phyloP scores from a whole-genome alignment of 1,139 yeast species.

The Saccharomyces hybrid region DNA sequence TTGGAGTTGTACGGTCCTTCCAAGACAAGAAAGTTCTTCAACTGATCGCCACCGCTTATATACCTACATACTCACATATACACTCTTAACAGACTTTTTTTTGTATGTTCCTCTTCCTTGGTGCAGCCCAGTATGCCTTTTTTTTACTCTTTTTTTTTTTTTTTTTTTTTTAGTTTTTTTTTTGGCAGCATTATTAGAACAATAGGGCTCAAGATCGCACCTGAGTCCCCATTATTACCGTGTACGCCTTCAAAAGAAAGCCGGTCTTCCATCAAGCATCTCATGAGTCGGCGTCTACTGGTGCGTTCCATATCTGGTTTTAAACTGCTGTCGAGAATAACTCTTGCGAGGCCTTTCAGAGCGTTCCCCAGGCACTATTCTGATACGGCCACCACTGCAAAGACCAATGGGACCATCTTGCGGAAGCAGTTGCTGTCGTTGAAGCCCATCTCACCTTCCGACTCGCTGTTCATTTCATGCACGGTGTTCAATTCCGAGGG shows the following conservation, averaged over 20 bases:
- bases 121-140: neutral
- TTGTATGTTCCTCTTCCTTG: neutral
- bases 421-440: slow-evolving; percentile 26
- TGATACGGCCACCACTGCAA: neutral
- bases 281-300: neutral
- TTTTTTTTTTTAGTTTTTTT: neutral
- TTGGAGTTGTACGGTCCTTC: slow-evolving; percentile 87
- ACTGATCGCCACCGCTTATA: slow-evolving; percentile 37
- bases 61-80: slow-evolving; percentile 1
- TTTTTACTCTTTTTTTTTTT: neutral
- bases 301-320: neutral
- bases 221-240: neutral
- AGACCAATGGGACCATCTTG: neutral
- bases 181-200: neutral
- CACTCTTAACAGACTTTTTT: neutral
- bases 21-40: slow-evolving; percentile 80
- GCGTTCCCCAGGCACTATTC: neutral
- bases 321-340: slow-evolving; percentile 1
- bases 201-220: neutral
- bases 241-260: neutral
- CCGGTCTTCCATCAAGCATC: neutral
- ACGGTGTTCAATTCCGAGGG: slow-evolving; percentile 75
- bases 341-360: neutral
- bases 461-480: slow-evolving; percentile 51
- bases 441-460: slow-evolving; percentile 53